Evolutionary conservation across 257 asterid species (phyloP).

Genomic region (Nicotiana tomentosiformis): DNA sequence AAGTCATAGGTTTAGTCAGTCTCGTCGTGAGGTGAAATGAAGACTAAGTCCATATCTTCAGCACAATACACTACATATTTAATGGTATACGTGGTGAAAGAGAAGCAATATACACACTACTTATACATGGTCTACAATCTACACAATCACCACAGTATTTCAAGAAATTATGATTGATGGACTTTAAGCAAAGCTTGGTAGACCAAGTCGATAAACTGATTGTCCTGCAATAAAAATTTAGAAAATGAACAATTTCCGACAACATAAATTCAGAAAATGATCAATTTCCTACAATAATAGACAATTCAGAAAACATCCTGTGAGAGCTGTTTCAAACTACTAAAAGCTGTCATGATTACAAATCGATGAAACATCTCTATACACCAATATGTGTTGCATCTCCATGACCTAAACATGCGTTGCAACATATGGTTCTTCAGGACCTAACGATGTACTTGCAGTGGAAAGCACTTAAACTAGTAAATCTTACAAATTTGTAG

Average conservation of each 20-base stretch:
- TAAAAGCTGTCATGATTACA: neutral
- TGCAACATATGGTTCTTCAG: neutral
- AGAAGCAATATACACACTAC: neutral
- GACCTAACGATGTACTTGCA: neutral
- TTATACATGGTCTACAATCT: neutral
- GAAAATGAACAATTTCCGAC: neutral
- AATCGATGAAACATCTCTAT: neutral
- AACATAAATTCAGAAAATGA: neutral
- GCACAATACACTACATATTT: neutral
- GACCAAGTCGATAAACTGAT: conserved; percentile 40
- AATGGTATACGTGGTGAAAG: too few species aligned
- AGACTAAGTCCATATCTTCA: neutral
- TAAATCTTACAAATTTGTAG: neutral
- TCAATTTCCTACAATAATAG: neutral
- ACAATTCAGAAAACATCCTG: neutral
- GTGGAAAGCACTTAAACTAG: neutral
- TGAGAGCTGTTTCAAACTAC: neutral
- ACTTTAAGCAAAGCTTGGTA: conserved; percentile 30
- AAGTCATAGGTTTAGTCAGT: neutral
- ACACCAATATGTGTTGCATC: neutral
- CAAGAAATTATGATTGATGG: conserved; percentile 24
- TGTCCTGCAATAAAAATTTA: conserved; percentile 26
- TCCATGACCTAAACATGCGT: neutral
- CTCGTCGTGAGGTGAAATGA: neutral
- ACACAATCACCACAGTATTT: neutral